Evolutionary conservation across 2,329 filamentous ascomycete species (phyloP).

Genomic region (Colletotrichum horii): DNA sequence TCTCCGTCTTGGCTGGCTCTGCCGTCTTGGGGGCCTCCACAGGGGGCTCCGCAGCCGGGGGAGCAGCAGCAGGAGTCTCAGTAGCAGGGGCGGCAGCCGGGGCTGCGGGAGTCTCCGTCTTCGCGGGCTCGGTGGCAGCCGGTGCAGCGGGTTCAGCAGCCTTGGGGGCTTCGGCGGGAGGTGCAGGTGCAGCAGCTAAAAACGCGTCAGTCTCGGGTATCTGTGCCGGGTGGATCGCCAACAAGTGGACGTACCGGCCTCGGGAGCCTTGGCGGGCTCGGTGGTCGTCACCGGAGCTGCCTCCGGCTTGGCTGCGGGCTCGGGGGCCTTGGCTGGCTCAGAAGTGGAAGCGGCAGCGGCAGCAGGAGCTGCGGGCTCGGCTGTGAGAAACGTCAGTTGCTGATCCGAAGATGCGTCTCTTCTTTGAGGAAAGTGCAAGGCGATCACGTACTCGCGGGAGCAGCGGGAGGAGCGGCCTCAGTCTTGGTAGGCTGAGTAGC

Average conservation of each 20-base stretch:
- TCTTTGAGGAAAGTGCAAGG: neutral
- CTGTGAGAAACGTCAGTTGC: neutral
- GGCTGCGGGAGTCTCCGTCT: slow-evolving; percentile 26
- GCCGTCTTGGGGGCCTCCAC: neutral
- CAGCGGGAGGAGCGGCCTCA: slow-evolving; percentile 20
- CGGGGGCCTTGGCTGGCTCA: slow-evolving; percentile 21
- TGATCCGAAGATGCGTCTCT: neutral
- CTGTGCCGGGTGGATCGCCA: neutral
- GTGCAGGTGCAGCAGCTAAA: slow-evolving; percentile 31
- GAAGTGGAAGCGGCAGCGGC: slow-evolving; percentile 2
- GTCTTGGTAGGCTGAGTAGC: slow-evolving; percentile 33
- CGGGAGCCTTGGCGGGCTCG: slow-evolving; percentile 22
- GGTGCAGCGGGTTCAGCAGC: slow-evolving; percentile 25
- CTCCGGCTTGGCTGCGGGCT: slow-evolving; percentile 12
- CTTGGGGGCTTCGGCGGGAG: slow-evolving; percentile 20
- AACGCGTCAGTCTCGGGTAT: neutral
- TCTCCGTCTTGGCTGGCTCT: slow-evolving; percentile 20
- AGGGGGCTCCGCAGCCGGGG: neutral
- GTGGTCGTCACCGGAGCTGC: slow-evolving; percentile 11
- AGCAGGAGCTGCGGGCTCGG: slow-evolving; percentile 21
- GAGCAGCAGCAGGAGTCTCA: slow-evolving; percentile 23
- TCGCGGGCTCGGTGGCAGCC: slow-evolving; percentile 22
- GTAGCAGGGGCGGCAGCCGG: slow-evolving; percentile 27
- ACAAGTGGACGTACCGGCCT: slow-evolving; percentile 2
- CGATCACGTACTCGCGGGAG: slow-evolving; percentile 13